Percentiles rank a stretch among this genome's conserved stretches.
phyloP scores from a whole-genome alignment of 352 stramenopile genomes.

The Globisporangium mamillatum region DNA sequence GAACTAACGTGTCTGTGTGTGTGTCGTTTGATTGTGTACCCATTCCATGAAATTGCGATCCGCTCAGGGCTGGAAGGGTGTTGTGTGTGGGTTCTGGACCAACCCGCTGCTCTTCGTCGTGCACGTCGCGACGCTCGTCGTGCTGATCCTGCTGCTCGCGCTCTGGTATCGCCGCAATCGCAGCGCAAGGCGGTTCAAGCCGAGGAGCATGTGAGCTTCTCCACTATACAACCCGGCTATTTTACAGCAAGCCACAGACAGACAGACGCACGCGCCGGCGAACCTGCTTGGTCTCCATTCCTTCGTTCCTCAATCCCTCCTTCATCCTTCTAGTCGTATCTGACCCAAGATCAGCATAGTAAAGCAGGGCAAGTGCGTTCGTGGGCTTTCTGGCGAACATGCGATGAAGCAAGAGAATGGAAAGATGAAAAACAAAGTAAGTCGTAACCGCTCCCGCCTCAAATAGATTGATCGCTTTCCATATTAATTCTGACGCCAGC shows the following conservation, averaged over 20 bases:
- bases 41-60: neutral
- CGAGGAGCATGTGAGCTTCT: constrained; percentile 36
- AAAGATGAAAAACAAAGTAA: neutral
- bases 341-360: neutral
- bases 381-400: neutral
- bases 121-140: constrained; percentile 44
- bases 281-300: neutral
- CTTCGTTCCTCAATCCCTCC: no score
- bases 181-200: constrained; percentile 29
- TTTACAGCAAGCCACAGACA: neutral
- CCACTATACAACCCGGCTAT: neutral
- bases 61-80: constrained; percentile 67
- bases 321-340: neutral
- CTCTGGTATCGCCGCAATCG: constrained; percentile 39
- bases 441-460: neutral
- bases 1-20: neutral
- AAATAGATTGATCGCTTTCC: neutral
- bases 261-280: neutral
- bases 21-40: neutral
- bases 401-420: no score
- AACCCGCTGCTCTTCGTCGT: constrained; percentile 59
- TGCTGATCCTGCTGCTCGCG: constrained; percentile 30
- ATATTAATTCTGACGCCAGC: neutral
- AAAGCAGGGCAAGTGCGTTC: neutral
- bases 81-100: constrained; percentile 77